Base-by-base conservation (phyloP, 2,329 filamentous ascomycete genomes). In the Cytospora piceae region DNA sequence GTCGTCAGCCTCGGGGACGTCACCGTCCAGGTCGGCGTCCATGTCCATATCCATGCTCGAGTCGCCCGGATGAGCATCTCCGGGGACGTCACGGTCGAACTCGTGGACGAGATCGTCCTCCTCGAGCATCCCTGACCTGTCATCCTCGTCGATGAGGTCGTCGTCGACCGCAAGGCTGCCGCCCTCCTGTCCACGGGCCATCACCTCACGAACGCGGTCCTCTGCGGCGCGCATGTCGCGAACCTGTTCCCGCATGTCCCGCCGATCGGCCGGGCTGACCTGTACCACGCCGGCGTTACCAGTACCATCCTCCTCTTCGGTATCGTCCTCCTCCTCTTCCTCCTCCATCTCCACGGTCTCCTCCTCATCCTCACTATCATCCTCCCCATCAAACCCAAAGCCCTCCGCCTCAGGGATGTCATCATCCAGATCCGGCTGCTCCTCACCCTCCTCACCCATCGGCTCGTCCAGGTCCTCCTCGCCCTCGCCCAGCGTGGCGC, bases 21-120 rank as follows among this genome's bases (percentile, higher is more conserved):
- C 88, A 58, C 87, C 88, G 74, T 93, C 90, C 51, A 92, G 80
- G 73, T 93, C 84, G n/a, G 83, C 87, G 59, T 85, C 87, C 85
- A 90, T 88, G 72, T 83, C 83, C 78, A 86, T 80, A 68, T 81
- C 80, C 63, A 71, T 69, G 49, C 63, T 54, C 58, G 34, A 55
- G 42, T 56, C 54, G 42, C 75, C 75, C 34, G 66, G 65, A 37
- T 72, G 72, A 27, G 65, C 66, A 72, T 70, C 17, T 64, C 70
- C 56, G 55, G 64, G 68, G 22, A 42, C 67, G 29, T 70, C 71
- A 20, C 69, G 70, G 9, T 70, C 69, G 57, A 74, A 75, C 9
- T 71, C 71, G 8, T 74, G 76, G 39, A 77, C 71, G 4, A 89
- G 79, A 70, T 88, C 87, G 55, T 89, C 87, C 72, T 90, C 87